These are phyloP conservation scores for Rhynchosporium graminicola DNA, from an alignment of 2,329 filamentous ascomycete species.

Conservation along the genomic window DNA sequence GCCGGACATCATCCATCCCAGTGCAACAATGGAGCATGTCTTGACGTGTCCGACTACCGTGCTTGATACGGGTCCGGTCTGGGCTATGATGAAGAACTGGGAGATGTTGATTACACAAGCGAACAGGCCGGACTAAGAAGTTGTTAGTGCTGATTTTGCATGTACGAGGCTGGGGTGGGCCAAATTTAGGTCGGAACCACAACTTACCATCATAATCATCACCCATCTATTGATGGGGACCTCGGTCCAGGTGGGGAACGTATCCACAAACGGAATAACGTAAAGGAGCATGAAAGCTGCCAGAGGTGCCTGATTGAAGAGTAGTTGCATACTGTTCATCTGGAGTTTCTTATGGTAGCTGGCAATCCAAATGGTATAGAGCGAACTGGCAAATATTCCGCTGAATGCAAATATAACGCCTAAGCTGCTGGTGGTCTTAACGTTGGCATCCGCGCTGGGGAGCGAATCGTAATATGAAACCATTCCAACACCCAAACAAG, in stretches of 20 bases:
- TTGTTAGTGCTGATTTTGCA: conserved; percentile 32
- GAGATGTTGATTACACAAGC: conserved; percentile 67
- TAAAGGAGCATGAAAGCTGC: conserved; percentile 64
- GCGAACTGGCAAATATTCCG: conserved; percentile 64
- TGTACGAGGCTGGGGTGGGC: conserved; percentile 16
- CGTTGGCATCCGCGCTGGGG: conserved; percentile 47
- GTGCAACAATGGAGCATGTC: conserved; percentile 64
- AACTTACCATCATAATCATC: conserved; percentile 57
- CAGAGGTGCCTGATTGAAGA: conserved; percentile 68
- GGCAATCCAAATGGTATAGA: conserved; percentile 71
- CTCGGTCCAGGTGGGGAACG: conserved; percentile 57
- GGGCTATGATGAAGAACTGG: conserved; percentile 62
- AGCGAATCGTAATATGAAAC: conserved; percentile 70
- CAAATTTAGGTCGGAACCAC: conserved; percentile 7
- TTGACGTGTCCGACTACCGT: conserved; percentile 68
- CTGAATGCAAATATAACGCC: conserved; percentile 65
- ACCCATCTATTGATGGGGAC: conserved; percentile 55
- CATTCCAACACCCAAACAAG: conserved; percentile 64
- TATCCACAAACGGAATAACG: conserved; percentile 65
- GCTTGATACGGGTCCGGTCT: conserved; percentile 63
- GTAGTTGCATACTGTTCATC: conserved; percentile 68
- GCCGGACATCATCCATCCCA: conserved; percentile 61
- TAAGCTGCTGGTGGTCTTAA: conserved; percentile 57
- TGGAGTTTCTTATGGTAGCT: conserved; percentile 65
- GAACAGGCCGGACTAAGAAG: conserved; percentile 58